A percentile compares a stretch with the other conserved stretches of the same genome.
Conservation (phyloP, 306 rosid genomes). For the Aeschynomene evenia region DNA sequence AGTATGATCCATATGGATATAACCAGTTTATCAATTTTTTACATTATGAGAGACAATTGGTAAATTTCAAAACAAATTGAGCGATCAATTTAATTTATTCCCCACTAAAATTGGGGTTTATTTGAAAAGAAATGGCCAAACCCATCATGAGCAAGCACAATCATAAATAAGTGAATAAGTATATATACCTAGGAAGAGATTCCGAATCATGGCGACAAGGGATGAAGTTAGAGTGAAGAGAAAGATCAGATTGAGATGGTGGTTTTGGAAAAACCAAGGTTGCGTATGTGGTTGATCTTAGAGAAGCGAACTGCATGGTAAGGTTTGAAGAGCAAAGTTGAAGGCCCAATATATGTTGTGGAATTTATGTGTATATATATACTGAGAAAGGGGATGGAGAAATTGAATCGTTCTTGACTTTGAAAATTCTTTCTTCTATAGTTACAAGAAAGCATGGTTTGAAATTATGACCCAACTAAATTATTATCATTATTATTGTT, state of each 20-base stretch:
- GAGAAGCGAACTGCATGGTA: neutral
- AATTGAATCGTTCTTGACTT: neutral
- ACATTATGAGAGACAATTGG: no score
- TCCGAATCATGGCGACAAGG: constrained; percentile 11
- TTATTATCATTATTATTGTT: no score
- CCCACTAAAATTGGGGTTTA: no score
- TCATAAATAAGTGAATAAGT: no score
- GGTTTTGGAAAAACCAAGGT: constrained; percentile 41
- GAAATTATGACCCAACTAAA: neutral
- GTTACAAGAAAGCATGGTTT: neutral
- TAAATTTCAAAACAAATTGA: no score
- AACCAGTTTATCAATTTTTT: no score
- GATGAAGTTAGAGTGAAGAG: constrained; percentile 24
- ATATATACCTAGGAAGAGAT: constrained; percentile 46
- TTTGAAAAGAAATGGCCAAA: no score
- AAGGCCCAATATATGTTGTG: neutral
- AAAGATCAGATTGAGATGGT: constrained; percentile 29
- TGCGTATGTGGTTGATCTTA: neutral
- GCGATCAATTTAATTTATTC: no score
- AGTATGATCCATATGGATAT: no score
- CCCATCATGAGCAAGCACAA: neutral
- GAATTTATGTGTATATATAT: constrained; percentile 34
- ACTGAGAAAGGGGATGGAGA: constrained; percentile 13
- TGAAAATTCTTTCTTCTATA: neutral
- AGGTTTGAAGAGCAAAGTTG: neutral